Conservation (phyloP, 2,329 filamentous ascomycete genomes). For the Cladorrhinum sp. region DNA sequence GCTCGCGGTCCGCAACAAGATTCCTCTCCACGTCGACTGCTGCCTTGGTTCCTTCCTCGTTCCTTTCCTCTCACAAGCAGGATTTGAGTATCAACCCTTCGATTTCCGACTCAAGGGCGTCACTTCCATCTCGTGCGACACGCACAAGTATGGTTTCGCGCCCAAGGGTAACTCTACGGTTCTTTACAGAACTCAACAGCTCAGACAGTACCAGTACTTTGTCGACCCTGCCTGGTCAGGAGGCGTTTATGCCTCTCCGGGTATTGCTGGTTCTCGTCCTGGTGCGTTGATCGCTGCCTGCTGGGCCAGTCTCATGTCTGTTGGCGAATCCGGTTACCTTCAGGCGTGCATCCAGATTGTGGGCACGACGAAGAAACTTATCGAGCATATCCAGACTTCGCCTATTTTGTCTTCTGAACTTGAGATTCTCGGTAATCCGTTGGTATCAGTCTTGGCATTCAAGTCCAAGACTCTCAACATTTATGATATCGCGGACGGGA, state of each 20-base stretch:
- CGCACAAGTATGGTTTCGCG: slow-evolving; percentile 98
- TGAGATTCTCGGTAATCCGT: slow-evolving; percentile 75
- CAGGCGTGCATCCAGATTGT: slow-evolving; percentile 86
- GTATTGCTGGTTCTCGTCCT: slow-evolving; percentile 85
- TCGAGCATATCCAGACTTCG: slow-evolving; percentile 67
- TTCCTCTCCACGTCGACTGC: slow-evolving; percentile 95
- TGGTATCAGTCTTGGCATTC: slow-evolving; percentile 90
- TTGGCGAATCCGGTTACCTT: slow-evolving; percentile 86
- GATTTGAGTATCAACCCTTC: slow-evolving; percentile 83
- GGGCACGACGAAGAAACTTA: slow-evolving; percentile 78
- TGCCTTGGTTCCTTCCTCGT: slow-evolving; percentile 95
- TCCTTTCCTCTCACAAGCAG: slow-evolving; percentile 87
- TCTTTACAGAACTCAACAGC: slow-evolving; percentile 76
- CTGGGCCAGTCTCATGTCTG: slow-evolving; percentile 87
- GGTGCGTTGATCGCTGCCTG: slow-evolving; percentile 93
- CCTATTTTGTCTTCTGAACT: slow-evolving; percentile 70
- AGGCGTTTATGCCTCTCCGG: slow-evolving; percentile 91
- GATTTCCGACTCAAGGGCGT: slow-evolving; percentile 94
- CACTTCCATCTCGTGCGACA: slow-evolving; percentile 93
- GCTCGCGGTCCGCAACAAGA: slow-evolving; percentile 72
- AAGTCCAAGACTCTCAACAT: slow-evolving; percentile 79
- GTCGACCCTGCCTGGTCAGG: slow-evolving; percentile 92
- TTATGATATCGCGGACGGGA: slow-evolving; percentile 90
- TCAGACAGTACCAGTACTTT: slow-evolving; percentile 93
- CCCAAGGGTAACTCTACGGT: slow-evolving; percentile 95